Evolutionary conservation across 805 yeast species (phyloP), one percentile per base, ranked within the genome.

Genomic region (Zygotorulaspora florentina): DNA sequence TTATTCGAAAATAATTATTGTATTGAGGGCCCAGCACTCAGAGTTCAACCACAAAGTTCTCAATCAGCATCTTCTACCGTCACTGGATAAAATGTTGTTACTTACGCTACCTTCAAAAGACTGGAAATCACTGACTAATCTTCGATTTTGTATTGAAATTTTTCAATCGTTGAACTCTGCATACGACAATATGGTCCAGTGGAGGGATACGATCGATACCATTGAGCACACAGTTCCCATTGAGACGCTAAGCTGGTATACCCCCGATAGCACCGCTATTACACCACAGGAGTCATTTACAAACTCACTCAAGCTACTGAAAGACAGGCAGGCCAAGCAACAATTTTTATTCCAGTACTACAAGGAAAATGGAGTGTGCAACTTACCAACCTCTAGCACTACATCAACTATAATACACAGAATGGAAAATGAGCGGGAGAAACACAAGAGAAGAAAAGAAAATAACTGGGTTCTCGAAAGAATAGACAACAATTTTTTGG

Each of bases 341-440:
- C 52, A 42, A 40, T 46, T 46, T 30, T 38, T 42, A 23, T 42
- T 43, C 42, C 38, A 47, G 38, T 37, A 47, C 11, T 45, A 47
- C 17, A 42, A 37, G 18, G 23, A 31, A n/a, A 31, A 48, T n/a
- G 47, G 48, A 2, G 40, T 47, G 11, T 41, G 48, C 37, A 23
- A 33, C 9, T 16, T 44, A 40, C 40, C 13, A 25, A 40, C 28
- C 35, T 23, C 46, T n/a, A 37, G 18, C 9, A 36, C 72, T 1
- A 60, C 59, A 28, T 74, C 79, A 39, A 87, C 83, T 53, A 80
- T 86, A 13, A 61, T 88, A 13, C 74, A 79, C 30, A 70, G 98
- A 48, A 88, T 91, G 83, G 97, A 91, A 61, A 90, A 84, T 51
- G 98, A 91, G 62, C 72, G 99, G 54, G 99, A 91, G 62, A 72